Conservation (phyloP, 2,329 filamentous ascomycete species). For the Talaromyces sp. region DNA sequence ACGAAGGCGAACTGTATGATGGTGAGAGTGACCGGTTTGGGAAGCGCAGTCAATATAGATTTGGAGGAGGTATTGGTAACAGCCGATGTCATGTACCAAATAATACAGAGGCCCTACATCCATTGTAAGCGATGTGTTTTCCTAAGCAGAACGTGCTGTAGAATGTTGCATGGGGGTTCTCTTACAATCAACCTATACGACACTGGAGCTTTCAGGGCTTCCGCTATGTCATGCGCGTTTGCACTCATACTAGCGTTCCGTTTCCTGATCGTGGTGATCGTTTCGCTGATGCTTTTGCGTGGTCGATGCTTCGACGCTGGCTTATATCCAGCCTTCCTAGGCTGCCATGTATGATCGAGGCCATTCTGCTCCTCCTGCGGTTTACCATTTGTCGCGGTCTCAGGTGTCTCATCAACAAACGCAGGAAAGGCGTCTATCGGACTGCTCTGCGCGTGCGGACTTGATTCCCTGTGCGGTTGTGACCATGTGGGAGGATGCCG, state of each 20-base stretch:
- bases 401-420: constrained; percentile 37
- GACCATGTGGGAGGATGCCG: constrained; percentile 33
- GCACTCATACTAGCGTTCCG: constrained; percentile 82
- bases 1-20: constrained; percentile 93
- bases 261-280: constrained; percentile 75
- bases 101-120: constrained; percentile 69
- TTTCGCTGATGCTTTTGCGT: constrained; percentile 85
- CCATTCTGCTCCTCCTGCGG: constrained; percentile 31
- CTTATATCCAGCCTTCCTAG: constrained; percentile 51
- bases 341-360: constrained; percentile 57
- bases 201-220: constrained; percentile 83
- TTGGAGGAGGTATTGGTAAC: constrained; percentile 98
- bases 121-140: constrained; percentile 23
- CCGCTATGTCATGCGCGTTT: constrained; percentile 89
- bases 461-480: constrained; percentile 28
- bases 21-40: constrained; percentile 86
- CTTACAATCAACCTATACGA: constrained; percentile 83
- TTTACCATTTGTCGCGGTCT: constrained; percentile 21
- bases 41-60: constrained; percentile 86
- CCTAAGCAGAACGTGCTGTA: background rate
- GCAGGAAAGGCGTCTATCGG: constrained; percentile 44
- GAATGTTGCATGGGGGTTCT: constrained; percentile 12
- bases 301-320: constrained; percentile 54
- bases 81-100: constrained; percentile 95
- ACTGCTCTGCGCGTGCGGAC: constrained; percentile 32